Evolutionary conservation across 169 alveolate genomes (phyloP), one percentile per base, ranked within the genome.

Genomic region (Plasmodium blacklocki): DNA sequence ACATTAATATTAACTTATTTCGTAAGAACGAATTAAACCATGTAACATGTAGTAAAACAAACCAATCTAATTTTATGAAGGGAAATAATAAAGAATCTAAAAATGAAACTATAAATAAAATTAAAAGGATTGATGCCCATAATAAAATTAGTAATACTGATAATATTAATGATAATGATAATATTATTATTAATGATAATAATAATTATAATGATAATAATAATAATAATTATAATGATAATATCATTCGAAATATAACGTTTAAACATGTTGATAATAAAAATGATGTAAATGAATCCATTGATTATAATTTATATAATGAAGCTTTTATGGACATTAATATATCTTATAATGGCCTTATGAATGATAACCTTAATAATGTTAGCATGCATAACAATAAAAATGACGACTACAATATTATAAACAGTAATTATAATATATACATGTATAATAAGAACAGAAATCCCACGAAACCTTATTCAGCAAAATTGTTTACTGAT

Each of bases 381-480:
- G 47, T 39, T 39, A 39, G 47, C 47, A 39, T 39, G 47, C 47
- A 39, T 39, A 39, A 39, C 47, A 39, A 39, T 39, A 71, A 50
- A 71, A 71, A 12, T 21, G 23, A 14, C 15, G 21, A n/a, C n/a
- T 47, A 49, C 29, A 47, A 47, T 32, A 11, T 29, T 2, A 49
- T 47, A 45, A 21, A 43, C n/a, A 45, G 14, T 29, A 76, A 32
- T 56, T 39, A 39, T 39, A 66, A 64, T 32, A 39, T 59, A 70
- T 71, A 64, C 18, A 83, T 49, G 19, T 68, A 68, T 60, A 83
- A 83, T 29, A 66, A 14, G 54, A 83, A 83, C 15, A 52, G 32
- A 15, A 60, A 39, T n/a, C 32, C 49, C 15, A 15, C 14, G 1
- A 26, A 26, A 29, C 26, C 4, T 14, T 26, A 52, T 49, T 58